Percentiles rank a stretch among this genome's conserved stretches.
These are phyloP conservation scores for Xylaria hypoxylon DNA, from an alignment of 2,329 filamentous ascomycete species.

Conservation along the genomic window DNA sequence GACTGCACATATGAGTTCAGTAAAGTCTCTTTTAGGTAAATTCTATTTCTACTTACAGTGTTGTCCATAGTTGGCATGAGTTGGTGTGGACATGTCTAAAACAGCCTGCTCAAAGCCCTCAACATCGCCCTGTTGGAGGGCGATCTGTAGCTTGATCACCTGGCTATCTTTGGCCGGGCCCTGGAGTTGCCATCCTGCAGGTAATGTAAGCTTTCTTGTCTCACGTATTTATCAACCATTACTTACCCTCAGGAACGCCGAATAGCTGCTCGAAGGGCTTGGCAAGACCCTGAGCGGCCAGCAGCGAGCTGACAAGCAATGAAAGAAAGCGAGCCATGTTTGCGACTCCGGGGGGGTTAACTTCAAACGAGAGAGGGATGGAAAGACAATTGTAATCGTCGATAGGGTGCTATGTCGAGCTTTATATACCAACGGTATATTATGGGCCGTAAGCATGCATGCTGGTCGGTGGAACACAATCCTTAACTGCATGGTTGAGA, in stretches of 20 bases:
- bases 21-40: background rate
- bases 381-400: background rate
- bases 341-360: slow-evolving; percentile 55
- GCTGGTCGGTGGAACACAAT: slow-evolving; percentile 13
- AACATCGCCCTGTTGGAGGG: slow-evolving; percentile 40
- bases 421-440: slow-evolving; percentile 28
- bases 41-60: slow-evolving; percentile 34
- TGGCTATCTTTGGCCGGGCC: slow-evolving; percentile 39
- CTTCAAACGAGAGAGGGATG: slow-evolving; percentile 40
- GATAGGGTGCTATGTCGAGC: slow-evolving; percentile 13
- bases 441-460: slow-evolving; percentile 17
- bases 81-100: slow-evolving; percentile 42
- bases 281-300: slow-evolving; percentile 41
- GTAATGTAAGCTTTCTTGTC: slow-evolving; percentile 27
- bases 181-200: slow-evolving; percentile 41
- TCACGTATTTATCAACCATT: background rate
- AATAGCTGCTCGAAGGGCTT: slow-evolving; percentile 41
- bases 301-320: slow-evolving; percentile 36
- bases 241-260: slow-evolving; percentile 39
- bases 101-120: slow-evolving; percentile 42
- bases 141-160: slow-evolving; percentile 41
- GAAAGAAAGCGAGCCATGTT: slow-evolving; percentile 55
- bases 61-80: slow-evolving; percentile 40
- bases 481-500: slow-evolving; percentile 34
- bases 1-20: slow-evolving; percentile 28